Base-by-base conservation (phyloP, 768 basidiomycete species). In the Tricholoma matsutake region DNA sequence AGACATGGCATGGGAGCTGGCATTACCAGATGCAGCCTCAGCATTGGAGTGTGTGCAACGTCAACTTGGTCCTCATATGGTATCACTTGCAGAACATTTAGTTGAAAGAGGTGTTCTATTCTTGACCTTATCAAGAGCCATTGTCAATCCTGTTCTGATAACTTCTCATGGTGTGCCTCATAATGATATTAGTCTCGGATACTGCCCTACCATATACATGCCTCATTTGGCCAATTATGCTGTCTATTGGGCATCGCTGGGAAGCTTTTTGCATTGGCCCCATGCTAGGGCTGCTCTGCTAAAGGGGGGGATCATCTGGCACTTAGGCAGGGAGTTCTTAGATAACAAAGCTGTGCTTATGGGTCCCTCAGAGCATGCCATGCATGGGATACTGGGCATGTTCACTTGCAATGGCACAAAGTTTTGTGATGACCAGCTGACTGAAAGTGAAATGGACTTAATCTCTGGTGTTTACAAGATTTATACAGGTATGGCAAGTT, bases 231-330 rank as follows among this genome's bases (percentile, higher is more conserved):
- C 11, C 3, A 60, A 66, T 51, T 66, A 64, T 39, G n/a, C 31
- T 13, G 37, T 56, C 1, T 66, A 66, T 16, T 32, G 54, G 13
- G 8, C 22, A 4, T 34, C 45, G 9, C 57, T 57, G 22, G 22
- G 29, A 18, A n/a, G 20, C 6, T 59, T 66, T 18, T 45, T 66
- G 4, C n/a, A 14, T 2, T 34, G 32, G 14, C 56, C 58, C 22
- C 54, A 53, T 16, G 65, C 58, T 22, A 55, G 58, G 14, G 61
- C 60, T 7, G 57, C 65, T 18, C 18, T 63, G n/a, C 52, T 64
- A 4, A 35, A 63, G 25, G 65, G 65, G 37, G 65, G 65, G 20
- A 61, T 63, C 22, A 22, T 65, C 20, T 61, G 65, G 49, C 52
- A 39, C 22, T 53, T 65, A 22, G 65, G 63, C 34, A 61, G 32